These are phyloP conservation scores for Mortierella claussenii DNA, from an alignment of 192 early-diverging fungal genomes.

Conservation along the genomic window DNA sequence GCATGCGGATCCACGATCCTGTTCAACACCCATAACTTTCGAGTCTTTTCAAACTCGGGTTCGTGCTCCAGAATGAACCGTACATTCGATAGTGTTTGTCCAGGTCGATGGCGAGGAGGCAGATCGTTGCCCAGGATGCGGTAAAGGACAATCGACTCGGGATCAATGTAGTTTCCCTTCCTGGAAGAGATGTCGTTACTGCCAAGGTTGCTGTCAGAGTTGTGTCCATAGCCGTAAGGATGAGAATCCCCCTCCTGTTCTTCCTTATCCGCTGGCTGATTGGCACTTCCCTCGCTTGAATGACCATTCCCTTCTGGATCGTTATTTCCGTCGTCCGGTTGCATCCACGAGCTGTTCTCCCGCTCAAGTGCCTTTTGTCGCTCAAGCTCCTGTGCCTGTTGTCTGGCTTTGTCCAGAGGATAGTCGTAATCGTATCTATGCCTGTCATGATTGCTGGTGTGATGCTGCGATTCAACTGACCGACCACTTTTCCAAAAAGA, in stretches of 20 bases:
- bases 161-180: neutral
- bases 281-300: neutral
- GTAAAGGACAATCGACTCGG: conserved; percentile 59
- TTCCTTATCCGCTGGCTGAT: neutral
- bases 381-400: conserved; percentile 39
- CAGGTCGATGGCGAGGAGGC: conserved; percentile 69
- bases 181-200: neutral
- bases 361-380: conserved; percentile 22
- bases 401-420: conserved; percentile 29
- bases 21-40: conserved; percentile 69
- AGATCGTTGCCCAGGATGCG: conserved; percentile 72
- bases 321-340: neutral
- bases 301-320: conserved; percentile 3
- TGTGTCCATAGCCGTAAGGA: conserved; percentile 6
- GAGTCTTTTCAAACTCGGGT: conserved; percentile 62
- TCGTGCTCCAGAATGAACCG: conserved; percentile 71
- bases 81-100: conserved; percentile 68
- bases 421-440: conserved; percentile 45
- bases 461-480: conserved; percentile 7
- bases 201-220: neutral
- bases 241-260: no score
- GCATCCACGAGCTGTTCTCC: conserved; percentile 6
- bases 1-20: conserved; percentile 68
- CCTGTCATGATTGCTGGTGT: conserved; percentile 45
- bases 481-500: conserved; percentile 17